A percentile compares a stretch with the other conserved stretches of the same genome.
Evolutionary conservation across 768 basidiomycete genomes (phyloP).

Genomic region (Boletellus ananas): DNA sequence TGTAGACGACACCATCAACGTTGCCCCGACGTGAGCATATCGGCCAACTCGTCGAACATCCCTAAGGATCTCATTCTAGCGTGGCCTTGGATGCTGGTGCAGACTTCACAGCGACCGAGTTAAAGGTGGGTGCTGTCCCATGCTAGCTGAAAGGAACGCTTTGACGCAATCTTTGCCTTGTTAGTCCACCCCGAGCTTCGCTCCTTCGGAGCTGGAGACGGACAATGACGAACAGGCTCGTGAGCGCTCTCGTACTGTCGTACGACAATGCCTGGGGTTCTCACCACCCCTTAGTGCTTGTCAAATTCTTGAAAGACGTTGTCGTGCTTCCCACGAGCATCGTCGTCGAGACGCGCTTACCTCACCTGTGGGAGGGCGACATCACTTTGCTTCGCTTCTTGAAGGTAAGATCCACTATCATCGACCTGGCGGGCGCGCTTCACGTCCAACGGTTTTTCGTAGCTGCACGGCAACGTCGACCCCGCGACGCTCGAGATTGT

Average conservation of each 20-base stretch:
- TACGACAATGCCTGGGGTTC: background rate
- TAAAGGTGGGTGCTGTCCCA: background rate
- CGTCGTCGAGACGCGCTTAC: background rate
- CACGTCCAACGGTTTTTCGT: background rate
- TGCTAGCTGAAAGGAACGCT: background rate
- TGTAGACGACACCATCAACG: background rate
- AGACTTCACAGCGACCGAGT: background rate
- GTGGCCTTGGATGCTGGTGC: background rate
- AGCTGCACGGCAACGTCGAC: background rate
- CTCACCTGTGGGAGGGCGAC: no score
- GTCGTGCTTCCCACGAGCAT: background rate
- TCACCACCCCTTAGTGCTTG: background rate
- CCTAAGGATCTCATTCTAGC: background rate
- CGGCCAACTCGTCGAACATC: no score
- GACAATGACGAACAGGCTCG: background rate
- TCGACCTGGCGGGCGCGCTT: background rate
- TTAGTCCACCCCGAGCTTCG: background rate
- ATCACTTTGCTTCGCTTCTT: no score
- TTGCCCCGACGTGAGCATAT: background rate
- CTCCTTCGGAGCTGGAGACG: background rate
- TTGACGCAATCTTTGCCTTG: background rate
- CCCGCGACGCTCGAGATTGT: background rate
- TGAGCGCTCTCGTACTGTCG: background rate
- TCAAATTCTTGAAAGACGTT: constrained; percentile 1
- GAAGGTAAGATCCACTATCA: no score